Conservation (phyloP, 768 basidiomycete genomes). For the Lentinula sp. region DNA sequence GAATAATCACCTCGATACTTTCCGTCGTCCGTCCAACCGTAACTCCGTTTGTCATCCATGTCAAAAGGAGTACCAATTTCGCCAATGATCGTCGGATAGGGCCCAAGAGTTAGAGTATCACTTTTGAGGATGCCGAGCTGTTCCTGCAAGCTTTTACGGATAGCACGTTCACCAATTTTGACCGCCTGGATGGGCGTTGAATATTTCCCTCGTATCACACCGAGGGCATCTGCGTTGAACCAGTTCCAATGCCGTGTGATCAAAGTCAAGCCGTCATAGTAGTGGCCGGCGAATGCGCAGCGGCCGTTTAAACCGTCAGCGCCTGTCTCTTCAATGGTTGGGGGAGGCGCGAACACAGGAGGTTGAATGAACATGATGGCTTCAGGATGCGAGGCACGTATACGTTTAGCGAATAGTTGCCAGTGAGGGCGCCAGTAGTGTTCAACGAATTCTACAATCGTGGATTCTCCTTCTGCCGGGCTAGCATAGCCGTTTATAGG, state of each 20-base stretch:
- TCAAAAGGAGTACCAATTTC: slow-evolving; percentile 96
- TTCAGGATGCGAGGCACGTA: slow-evolving; percentile 67
- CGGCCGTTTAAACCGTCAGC: slow-evolving; percentile 53
- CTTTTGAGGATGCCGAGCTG: slow-evolving; percentile 76
- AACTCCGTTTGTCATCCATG: slow-evolving; percentile 83
- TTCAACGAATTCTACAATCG: slow-evolving; percentile 57
- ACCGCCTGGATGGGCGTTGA: slow-evolving; percentile 61
- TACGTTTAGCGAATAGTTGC: slow-evolving; percentile 44
- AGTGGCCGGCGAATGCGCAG: slow-evolving; percentile 74
- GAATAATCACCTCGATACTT: slow-evolving; percentile 71
- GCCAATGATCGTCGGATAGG: slow-evolving; percentile 87
- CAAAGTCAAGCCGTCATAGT: slow-evolving; percentile 92
- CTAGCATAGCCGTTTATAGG: neutral
- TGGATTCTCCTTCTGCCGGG: slow-evolving; percentile 3
- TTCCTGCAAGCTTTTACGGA: slow-evolving; percentile 73
- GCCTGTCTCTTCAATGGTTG: slow-evolving; percentile 37
- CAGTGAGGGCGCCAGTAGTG: slow-evolving; percentile 82
- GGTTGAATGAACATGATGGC: slow-evolving; percentile 90
- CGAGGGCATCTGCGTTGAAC: slow-evolving; percentile 94
- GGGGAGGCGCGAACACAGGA: slow-evolving; percentile 83
- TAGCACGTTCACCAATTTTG: slow-evolving; percentile 76
- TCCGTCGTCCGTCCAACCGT: slow-evolving; percentile 70
- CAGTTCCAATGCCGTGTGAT: slow-evolving; percentile 91
- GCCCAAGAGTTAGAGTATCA: slow-evolving; percentile 62
- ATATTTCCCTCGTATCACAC: slow-evolving; percentile 83